These are phyloP conservation scores for Ophiostoma himal-ulmi DNA, from an alignment of 2,329 filamentous ascomycete genomes.

Conservation along the genomic window DNA sequence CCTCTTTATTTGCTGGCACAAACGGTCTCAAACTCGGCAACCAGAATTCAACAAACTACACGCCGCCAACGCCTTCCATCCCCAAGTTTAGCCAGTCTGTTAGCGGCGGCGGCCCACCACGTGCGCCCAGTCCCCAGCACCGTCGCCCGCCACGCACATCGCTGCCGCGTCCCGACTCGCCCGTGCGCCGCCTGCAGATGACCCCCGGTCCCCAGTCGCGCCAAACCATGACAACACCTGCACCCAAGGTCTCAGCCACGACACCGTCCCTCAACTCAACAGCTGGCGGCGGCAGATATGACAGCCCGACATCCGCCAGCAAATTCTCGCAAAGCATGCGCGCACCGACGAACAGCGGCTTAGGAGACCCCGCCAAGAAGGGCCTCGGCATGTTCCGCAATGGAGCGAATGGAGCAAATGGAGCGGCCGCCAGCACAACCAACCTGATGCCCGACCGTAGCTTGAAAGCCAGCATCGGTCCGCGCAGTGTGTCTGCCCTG, in stretches of 20 bases:
- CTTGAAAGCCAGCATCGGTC: conserved; percentile 47
- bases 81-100: conserved; percentile 86
- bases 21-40: conserved; percentile 47
- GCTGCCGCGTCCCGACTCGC: conserved; percentile 82
- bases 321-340: conserved; percentile 61
- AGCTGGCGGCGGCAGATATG: conserved; percentile 45
- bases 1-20: conserved; percentile 46
- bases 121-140: conserved; percentile 61
- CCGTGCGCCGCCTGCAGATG: conserved; percentile 62
- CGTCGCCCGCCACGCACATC: conserved; percentile 68
- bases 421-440: background rate
- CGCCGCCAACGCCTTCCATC: conserved; percentile 59
- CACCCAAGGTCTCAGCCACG: conserved; percentile 32
- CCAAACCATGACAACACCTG: conserved; percentile 53
- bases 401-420: background rate
- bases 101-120: conserved; percentile 53
- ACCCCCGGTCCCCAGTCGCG: conserved; percentile 52
- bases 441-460: conserved; percentile 37
- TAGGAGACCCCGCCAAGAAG: conserved; percentile 57
- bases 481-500: conserved; percentile 56
- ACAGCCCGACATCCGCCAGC: conserved; percentile 55
- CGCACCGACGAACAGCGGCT: conserved; percentile 37
- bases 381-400: conserved; percentile 16
- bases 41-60: conserved; percentile 56
- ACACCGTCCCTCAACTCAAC: background rate